Evolutionary conservation across 2,329 filamentous ascomycete genomes (phyloP).

Genomic region (Pyrenochaeta sp.): DNA sequence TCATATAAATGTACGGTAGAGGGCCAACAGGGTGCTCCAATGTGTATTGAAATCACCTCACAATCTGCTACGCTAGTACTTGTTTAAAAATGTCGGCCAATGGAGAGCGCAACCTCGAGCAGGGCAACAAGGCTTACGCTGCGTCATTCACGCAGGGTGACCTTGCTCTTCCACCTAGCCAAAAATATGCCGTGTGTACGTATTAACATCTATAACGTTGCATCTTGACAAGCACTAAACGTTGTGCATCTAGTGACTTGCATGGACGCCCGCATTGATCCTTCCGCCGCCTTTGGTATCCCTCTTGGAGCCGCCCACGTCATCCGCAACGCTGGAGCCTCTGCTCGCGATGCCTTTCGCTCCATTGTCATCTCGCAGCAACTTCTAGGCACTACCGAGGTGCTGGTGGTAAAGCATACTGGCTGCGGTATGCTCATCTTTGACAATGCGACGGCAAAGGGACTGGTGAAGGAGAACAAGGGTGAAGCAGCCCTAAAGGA

Average conservation of each 20-base stretch:
- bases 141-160: slow-evolving; percentile 70
- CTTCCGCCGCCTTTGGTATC: slow-evolving; percentile 73
- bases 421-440: slow-evolving; percentile 78
- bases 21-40: slow-evolving; percentile 7
- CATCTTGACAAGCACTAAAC: not conserved
- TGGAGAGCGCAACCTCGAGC: slow-evolving; percentile 63
- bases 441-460: slow-evolving; percentile 64
- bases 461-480: slow-evolving; percentile 67
- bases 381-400: slow-evolving; percentile 77
- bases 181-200: slow-evolving; percentile 71
- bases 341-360: slow-evolving; percentile 73
- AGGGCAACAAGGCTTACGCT: slow-evolving; percentile 66
- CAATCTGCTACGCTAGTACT: not conserved
- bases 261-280: slow-evolving; percentile 80
- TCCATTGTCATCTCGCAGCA: slow-evolving; percentile 82
- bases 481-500: slow-evolving; percentile 60
- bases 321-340: slow-evolving; percentile 72
- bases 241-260: slow-evolving; percentile 66
- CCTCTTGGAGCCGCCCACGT: slow-evolving; percentile 79
- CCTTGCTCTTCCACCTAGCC: slow-evolving; percentile 73
- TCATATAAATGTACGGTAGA: slow-evolving; percentile 7
- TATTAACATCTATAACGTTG: not conserved
- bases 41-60: not conserved
- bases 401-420: slow-evolving; percentile 78
- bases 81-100: slow-evolving; percentile 51